phyloP scores from a whole-genome alignment of 768 basidiomycete species.

The Leccinellum albellum region DNA sequence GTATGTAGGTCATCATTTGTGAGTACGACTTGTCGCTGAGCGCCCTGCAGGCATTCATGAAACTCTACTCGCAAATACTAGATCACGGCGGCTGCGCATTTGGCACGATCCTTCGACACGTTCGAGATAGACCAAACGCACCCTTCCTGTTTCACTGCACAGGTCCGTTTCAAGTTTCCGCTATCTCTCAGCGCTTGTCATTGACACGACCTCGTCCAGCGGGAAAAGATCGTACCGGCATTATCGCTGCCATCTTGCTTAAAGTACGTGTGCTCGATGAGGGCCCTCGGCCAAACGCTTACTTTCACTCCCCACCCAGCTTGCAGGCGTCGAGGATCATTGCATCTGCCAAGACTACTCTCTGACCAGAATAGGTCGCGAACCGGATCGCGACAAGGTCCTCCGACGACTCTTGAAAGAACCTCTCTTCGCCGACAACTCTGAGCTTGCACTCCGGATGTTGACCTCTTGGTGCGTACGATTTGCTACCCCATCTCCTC shows the following conservation, averaged over 20 bases:
- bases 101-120: slow-evolving; percentile 66
- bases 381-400: slow-evolving; percentile 69
- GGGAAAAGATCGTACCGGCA: slow-evolving; percentile 80
- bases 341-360: slow-evolving; percentile 71
- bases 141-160: slow-evolving; percentile 78
- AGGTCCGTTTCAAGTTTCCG: slow-evolving; percentile 33
- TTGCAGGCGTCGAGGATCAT: slow-evolving; percentile 67
- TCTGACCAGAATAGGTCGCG: slow-evolving; percentile 73
- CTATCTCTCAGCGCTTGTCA: background rate
- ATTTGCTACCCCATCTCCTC: background rate
- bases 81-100: slow-evolving; percentile 69
- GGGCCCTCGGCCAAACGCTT: background rate
- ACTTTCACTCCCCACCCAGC: slow-evolving; percentile 39
- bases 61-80: slow-evolving; percentile 76
- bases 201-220: slow-evolving; percentile 35
- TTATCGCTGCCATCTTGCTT: slow-evolving; percentile 68
- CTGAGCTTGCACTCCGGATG: slow-evolving; percentile 78
- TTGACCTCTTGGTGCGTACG: slow-evolving; percentile 64
- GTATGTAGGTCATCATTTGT: slow-evolving; percentile 31
- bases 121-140: slow-evolving; percentile 64
- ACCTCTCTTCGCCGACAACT: slow-evolving; percentile 69
- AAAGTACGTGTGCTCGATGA: slow-evolving; percentile 41
- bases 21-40: background rate
- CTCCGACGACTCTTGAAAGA: slow-evolving; percentile 66
- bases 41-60: slow-evolving; percentile 64